Evolutionary conservation across 495 filamentous ascomycete genomes (phyloP).

Genomic region (Aspergillus saccharolyticus): DNA sequence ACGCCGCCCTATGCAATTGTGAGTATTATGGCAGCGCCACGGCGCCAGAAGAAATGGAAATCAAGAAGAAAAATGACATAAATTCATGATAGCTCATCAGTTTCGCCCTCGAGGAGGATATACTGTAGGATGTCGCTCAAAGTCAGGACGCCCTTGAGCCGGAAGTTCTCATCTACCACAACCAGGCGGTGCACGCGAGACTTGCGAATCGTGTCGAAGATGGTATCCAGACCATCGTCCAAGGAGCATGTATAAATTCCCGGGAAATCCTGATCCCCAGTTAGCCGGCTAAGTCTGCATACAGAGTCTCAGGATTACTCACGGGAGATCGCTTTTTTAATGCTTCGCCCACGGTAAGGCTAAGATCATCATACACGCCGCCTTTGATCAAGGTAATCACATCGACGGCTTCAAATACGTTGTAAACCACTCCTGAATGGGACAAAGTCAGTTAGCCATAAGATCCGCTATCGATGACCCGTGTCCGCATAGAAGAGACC

Average conservation of each 20-base stretch:
- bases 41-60: not conserved
- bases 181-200: conserved; percentile 90
- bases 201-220: conserved; percentile 95
- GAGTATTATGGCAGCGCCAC: conserved; percentile 22
- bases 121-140: conserved; percentile 97
- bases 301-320: conserved; percentile 15
- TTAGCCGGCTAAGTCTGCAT: not conserved
- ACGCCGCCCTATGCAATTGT: conserved; percentile 37
- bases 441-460: not conserved
- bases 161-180: conserved; percentile 82
- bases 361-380: conserved; percentile 84
- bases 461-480: not conserved
- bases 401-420: conserved; percentile 97
- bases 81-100: conserved; percentile 36
- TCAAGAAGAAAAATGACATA: not conserved
- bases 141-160: conserved; percentile 83
- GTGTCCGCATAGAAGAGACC: not conserved
- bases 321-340: conserved; percentile 79
- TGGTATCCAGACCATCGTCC: conserved; percentile 86
- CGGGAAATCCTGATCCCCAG: conserved; percentile 65
- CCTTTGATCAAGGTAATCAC: conserved; percentile 95
- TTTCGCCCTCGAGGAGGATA: conserved; percentile 80
- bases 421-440: conserved; percentile 68
- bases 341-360: conserved; percentile 82
- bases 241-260: conserved; percentile 95